phyloP scores from a whole-genome alignment of 768 basidiomycete species.

The Galerina sulciceps region DNA sequence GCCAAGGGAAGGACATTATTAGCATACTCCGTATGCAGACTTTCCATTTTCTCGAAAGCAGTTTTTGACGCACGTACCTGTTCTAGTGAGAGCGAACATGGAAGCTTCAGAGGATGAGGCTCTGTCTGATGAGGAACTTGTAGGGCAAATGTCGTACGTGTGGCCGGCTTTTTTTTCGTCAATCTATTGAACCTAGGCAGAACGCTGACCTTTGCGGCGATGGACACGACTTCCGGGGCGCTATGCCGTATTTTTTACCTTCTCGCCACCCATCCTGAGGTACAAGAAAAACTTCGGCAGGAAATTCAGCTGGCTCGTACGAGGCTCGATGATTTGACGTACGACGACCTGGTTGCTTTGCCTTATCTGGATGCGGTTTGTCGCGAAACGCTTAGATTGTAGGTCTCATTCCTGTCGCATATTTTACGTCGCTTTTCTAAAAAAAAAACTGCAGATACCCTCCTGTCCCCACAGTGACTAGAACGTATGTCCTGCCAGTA shows the following conservation, averaged over 20 bases:
- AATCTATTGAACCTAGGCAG: constrained; percentile 6
- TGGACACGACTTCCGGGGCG: constrained; percentile 47
- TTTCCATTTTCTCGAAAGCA: background rate
- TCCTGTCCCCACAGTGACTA: constrained; percentile 13
- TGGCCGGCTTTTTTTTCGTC: background rate
- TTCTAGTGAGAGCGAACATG: constrained; percentile 40
- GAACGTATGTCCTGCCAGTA: constrained; percentile 4
- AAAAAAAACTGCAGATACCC: constrained; percentile 20
- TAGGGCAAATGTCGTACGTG: constrained; percentile 33
- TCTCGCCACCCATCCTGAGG: constrained; percentile 31
- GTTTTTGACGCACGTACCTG: background rate
- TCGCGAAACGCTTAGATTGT: constrained; percentile 44
- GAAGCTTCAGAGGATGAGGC: constrained; percentile 32
- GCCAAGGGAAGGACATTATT: constrained; percentile 49
- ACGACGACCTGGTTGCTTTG: constrained; percentile 40
- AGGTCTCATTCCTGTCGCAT: constrained; percentile 10
- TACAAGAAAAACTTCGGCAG: constrained; percentile 38
- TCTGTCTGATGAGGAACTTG: constrained; percentile 36
- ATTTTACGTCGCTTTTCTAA: background rate
- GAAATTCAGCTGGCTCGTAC: constrained; percentile 35
- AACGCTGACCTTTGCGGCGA: constrained; percentile 39
- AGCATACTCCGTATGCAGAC: constrained; percentile 45
- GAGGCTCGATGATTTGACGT: constrained; percentile 30
- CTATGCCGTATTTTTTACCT: constrained; percentile 39
- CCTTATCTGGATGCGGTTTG: constrained; percentile 44